These are phyloP conservation scores for Fragaria ananassa DNA, from an alignment of 306 rosid species.

Conservation along the genomic window DNA sequence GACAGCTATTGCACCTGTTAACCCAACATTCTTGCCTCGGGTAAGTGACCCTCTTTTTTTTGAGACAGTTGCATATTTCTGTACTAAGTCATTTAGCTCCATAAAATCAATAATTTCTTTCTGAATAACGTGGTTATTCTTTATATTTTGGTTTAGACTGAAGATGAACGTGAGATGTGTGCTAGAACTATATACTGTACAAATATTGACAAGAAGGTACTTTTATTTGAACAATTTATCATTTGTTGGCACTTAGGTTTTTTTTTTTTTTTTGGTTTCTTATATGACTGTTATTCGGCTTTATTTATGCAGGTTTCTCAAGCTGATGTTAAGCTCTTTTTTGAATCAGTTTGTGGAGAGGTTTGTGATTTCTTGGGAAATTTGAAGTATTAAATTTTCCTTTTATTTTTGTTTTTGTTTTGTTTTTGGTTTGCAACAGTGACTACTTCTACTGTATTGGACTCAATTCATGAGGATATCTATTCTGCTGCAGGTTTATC, in stretches of 20 bases:
- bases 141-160: conserved; percentile 20
- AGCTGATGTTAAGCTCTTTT: conserved; percentile 44
- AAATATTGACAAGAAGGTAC: conserved; percentile 47
- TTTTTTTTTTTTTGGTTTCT: not conserved
- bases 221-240: conserved; percentile 7
- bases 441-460: not conserved
- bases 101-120: not conserved
- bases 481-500: conserved; percentile 60
- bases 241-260: not conserved
- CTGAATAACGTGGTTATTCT: not conserved
- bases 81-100: not conserved
- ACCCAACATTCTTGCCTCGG: conserved; percentile 45
- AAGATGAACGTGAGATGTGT: conserved; percentile 48
- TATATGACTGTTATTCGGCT: not conserved
- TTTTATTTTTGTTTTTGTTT: not conserved
- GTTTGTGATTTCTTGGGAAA: conserved; percentile 26
- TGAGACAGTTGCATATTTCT: conserved; percentile 11
- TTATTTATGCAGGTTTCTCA: conserved; percentile 31
- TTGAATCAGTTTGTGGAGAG: conserved; percentile 48
- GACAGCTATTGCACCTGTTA: conserved; percentile 51
- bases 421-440: not conserved
- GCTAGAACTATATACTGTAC: conserved; percentile 46
- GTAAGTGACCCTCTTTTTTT: conserved; percentile 21
- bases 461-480: conserved; percentile 1
- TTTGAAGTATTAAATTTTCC: conserved; percentile 1